Base-by-base conservation (phyloP, 2,329 filamentous ascomycete species). In the Monilinia fructigena region DNA sequence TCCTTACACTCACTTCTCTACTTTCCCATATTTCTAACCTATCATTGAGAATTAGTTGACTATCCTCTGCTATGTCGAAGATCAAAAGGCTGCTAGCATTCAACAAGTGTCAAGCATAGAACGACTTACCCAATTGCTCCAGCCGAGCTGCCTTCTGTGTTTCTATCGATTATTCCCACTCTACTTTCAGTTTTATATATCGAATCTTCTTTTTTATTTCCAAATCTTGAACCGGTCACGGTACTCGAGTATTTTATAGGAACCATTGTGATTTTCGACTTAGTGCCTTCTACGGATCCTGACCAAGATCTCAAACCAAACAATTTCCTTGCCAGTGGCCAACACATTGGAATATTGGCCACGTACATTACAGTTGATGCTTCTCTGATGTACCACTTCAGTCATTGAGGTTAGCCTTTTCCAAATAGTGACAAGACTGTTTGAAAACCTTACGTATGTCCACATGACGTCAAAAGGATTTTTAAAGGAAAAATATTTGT, bases 321-420 rank as follows among this genome's bases (percentile, higher is more conserved):
- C n/a, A 65, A 7, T 40, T 50, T 65, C 26, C 63, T 59, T 31
- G 54, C 54, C 11, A 65, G 40, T 10, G 82, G 79, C 82, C 83
- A 86, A 64, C 84, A 80, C 58, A 81, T 77, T 0, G 83, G 83
- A 3, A 85, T 75, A 70, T 85, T 86, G 68, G 82, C 79, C 12
- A 85, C 82, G 67, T 81, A 80, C 6, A 85, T 77, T 10, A 82
- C 83, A 2, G 83, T 82, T 35, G 77, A 80, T 12, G 82, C 80
- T 77, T 86, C 83, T 65, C 83, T 78, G 26, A 80, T 78, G 72
- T 85, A 85, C 83, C 83, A 86, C 23, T 81, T 73, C 23, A 68
- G 70, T 71, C 71, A 75, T 40, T 2, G n/a, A 26, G 3, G 18
- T 62, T 53, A 62, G 59, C 6, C 35, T 28, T 54, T 20, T n/a